phyloP scores from a whole-genome alignment of 2,329 filamentous ascomycete species.

The Beauveria pseudobassiana region DNA sequence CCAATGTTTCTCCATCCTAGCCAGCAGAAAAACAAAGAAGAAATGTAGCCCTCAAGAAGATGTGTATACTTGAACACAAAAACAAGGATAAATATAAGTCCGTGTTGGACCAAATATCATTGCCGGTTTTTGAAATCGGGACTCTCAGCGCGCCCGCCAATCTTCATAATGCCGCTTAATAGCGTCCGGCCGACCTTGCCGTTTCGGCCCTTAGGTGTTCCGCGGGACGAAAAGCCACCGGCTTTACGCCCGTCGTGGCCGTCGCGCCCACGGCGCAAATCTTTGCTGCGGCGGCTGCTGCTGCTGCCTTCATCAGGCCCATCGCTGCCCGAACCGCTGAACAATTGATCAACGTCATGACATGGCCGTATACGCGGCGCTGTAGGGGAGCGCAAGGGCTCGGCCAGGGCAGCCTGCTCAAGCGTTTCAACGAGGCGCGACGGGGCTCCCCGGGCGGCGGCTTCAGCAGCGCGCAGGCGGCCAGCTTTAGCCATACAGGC shows the following conservation, averaged over 20 bases:
- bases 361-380: constrained; percentile 14
- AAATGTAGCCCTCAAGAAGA: background rate
- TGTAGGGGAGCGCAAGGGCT: constrained; percentile 13
- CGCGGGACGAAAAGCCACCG: constrained; percentile 18
- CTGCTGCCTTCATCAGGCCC: constrained; percentile 19
- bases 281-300: constrained; percentile 24
- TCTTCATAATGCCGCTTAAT: constrained; percentile 37
- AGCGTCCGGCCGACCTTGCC: constrained; percentile 35
- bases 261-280: constrained; percentile 23
- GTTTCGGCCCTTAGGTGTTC: constrained; percentile 28
- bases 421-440: constrained; percentile 40
- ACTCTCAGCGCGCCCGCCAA: constrained; percentile 33
- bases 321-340: constrained; percentile 47
- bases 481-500: constrained; percentile 45
- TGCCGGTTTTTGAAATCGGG: constrained; percentile 27
- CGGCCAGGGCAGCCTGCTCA: constrained; percentile 35
- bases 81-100: background rate
- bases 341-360: constrained; percentile 29
- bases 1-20: background rate
- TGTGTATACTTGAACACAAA: background rate
- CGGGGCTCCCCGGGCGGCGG: constrained; percentile 20
- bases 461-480: constrained; percentile 32
- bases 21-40: background rate
- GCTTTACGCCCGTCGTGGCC: constrained; percentile 21
- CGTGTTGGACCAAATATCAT: background rate